phyloP scores from a whole-genome alignment of 495 filamentous ascomycete genomes.

The Cercophora sp. region DNA sequence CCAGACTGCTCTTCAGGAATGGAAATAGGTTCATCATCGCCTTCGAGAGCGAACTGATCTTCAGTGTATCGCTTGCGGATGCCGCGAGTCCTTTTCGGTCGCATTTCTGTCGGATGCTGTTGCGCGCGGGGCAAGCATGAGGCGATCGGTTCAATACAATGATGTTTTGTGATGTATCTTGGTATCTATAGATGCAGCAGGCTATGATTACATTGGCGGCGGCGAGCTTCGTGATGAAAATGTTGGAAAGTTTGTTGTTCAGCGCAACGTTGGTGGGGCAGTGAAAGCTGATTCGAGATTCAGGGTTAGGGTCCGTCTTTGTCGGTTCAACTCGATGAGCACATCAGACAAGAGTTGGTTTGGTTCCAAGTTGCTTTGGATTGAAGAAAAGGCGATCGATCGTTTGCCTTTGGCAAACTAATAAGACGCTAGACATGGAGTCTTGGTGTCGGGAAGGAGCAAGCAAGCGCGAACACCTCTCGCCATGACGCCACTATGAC shows the following conservation, averaged over 20 bases:
- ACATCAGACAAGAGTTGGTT: background rate
- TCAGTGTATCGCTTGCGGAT: conserved; percentile 24
- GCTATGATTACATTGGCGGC: background rate
- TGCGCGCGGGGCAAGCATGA: no score
- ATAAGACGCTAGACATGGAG: no score
- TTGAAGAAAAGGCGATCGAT: no score
- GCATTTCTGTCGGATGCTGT: no score
- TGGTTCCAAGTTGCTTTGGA: background rate
- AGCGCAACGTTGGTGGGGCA: background rate
- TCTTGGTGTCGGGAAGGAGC: no score
- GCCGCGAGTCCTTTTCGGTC: conserved; percentile 18
- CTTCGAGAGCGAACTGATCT: conserved; percentile 20
- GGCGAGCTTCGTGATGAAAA: background rate
- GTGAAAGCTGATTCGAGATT: background rate
- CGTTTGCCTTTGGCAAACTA: no score
- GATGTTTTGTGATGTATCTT: background rate
- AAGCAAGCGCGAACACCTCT: no score
- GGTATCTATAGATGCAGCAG: background rate
- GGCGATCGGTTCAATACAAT: no score
- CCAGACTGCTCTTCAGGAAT: conserved; percentile 11
- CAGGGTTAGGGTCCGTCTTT: conserved; percentile 5
- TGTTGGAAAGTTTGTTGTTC: background rate
- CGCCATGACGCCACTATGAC: no score
- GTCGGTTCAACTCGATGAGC: background rate
- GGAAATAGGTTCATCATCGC: conserved; percentile 20